A percentile compares a stretch with the other conserved stretches of the same genome.
Conservation (phyloP, 257 asterid genomes). For the Osmanthus fragrans region DNA sequence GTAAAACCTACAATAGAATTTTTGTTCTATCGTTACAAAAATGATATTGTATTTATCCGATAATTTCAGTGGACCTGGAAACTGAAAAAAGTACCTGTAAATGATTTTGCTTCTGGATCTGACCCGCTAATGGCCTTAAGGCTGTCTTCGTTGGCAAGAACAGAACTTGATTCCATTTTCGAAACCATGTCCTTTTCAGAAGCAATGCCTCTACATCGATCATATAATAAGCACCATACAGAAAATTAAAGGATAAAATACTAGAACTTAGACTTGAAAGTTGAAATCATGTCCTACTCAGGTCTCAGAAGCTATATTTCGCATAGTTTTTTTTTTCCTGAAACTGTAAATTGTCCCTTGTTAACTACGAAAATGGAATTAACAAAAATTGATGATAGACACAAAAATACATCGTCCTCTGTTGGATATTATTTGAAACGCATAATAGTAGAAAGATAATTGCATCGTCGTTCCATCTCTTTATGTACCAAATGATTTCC, state of each 20-base stretch:
- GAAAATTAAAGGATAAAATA: conserved; percentile 1
- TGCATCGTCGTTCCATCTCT: no score
- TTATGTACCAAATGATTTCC: no score
- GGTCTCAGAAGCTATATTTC: background rate
- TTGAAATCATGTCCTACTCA: background rate
- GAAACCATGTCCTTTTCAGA: conserved; percentile 30
- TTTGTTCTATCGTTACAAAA: conserved; percentile 12
- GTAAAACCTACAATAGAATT: conserved; percentile 36
- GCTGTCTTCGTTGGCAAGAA: conserved; percentile 35
- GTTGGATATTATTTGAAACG: background rate
- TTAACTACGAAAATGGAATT: background rate
- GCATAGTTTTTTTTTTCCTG: background rate
- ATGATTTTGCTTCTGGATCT: conserved; percentile 34
- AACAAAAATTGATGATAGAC: background rate
- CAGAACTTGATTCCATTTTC: conserved; percentile 33
- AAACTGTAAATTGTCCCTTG: background rate
- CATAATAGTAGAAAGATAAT: no score
- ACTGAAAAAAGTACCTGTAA: conserved; percentile 46
- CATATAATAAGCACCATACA: conserved; percentile 17
- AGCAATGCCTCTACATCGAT: conserved; percentile 47
- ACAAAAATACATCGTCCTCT: background rate
- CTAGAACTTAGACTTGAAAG: background rate
- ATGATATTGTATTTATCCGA: background rate
- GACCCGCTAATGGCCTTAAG: conserved; percentile 34
- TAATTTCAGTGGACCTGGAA: conserved; percentile 1